These are phyloP conservation scores for Chlamydomonas schloesseri DNA, from an alignment of 139 green algal species.

Conservation along the genomic window DNA sequence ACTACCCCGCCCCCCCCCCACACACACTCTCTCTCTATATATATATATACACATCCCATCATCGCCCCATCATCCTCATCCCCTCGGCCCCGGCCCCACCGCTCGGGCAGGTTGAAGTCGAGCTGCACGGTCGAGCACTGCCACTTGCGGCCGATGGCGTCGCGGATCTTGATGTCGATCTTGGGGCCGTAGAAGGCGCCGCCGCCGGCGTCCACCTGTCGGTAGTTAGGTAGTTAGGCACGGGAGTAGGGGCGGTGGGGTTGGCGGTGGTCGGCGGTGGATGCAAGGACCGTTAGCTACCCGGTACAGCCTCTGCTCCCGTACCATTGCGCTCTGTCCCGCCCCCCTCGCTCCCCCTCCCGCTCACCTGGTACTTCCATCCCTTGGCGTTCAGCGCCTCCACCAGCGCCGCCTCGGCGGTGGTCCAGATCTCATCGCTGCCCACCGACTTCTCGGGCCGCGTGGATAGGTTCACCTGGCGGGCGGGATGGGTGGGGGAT, in stretches of 20 bases:
- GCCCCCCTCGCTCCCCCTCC: no score
- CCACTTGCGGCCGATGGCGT: constrained; percentile 96
- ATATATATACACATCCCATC: no score
- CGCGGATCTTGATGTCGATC: constrained; percentile 98
- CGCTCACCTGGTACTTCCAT: constrained; percentile 65
- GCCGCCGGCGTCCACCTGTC: constrained; percentile 72
- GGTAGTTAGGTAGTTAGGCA: background rate
- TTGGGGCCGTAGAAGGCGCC: constrained; percentile 99
- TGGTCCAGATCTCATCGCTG: constrained; percentile 89
- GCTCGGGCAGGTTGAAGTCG: constrained; percentile 98
- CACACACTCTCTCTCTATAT: no score
- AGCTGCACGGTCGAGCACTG: constrained; percentile 99
- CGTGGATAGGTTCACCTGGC: constrained; percentile 81
- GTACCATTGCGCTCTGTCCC: no score
- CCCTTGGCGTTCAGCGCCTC: constrained; percentile 88
- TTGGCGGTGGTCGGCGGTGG: no score
- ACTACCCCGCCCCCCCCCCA: no score
- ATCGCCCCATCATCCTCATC: no score
- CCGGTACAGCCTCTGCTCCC: no score
- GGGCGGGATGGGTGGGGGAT: background rate
- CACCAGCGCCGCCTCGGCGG: constrained; percentile 82
- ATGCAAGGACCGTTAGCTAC: background rate
- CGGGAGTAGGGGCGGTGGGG: background rate
- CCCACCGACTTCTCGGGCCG: constrained; percentile 95
- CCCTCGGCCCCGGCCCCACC: constrained; percentile 21